phyloP scores from a whole-genome alignment of 495 filamentous ascomycete species.

The Tricharina praecox region DNA sequence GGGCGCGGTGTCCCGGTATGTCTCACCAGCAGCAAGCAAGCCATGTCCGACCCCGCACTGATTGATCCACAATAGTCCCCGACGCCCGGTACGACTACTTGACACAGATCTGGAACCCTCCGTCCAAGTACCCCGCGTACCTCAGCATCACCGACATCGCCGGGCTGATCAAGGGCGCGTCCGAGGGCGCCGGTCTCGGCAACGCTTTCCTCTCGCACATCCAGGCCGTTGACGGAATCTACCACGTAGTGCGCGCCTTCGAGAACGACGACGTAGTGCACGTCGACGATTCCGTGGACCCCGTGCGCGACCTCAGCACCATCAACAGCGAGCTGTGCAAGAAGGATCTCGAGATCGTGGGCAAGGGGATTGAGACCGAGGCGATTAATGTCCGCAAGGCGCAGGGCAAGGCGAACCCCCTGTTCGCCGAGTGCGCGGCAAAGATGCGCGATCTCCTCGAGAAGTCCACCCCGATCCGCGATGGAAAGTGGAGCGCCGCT shows the following conservation, averaged over 20 bases:
- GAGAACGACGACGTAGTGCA: constrained; percentile 23
- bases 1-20: constrained; percentile 22
- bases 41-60: too few relatives aligned
- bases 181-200: constrained; percentile 23
- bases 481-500: constrained; percentile 24
- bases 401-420: constrained; percentile 26
- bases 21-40: too few relatives aligned
- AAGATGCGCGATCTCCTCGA: constrained; percentile 24
- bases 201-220: constrained; percentile 26
- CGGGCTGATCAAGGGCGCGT: constrained; percentile 26
- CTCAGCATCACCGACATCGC: constrained; percentile 27
- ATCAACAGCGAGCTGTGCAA: constrained; percentile 28
- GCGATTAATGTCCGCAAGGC: constrained; percentile 21
- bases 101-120: constrained; percentile 22
- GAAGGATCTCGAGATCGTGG: constrained; percentile 28
- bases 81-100: constrained; percentile 24
- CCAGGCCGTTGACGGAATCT: constrained; percentile 26
- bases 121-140: constrained; percentile 22
- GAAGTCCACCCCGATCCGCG: constrained; percentile 24
- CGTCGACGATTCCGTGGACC: constrained; percentile 25
- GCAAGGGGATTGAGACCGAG: constrained; percentile 22
- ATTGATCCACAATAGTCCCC: too few relatives aligned
- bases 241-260: constrained; percentile 24
- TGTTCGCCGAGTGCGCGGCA: constrained; percentile 20
- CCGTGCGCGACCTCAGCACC: constrained; percentile 25